These are phyloP conservation scores for Stevia rebaudiana DNA, from an alignment of 140 eudicot genomes.

Conservation along the genomic window DNA sequence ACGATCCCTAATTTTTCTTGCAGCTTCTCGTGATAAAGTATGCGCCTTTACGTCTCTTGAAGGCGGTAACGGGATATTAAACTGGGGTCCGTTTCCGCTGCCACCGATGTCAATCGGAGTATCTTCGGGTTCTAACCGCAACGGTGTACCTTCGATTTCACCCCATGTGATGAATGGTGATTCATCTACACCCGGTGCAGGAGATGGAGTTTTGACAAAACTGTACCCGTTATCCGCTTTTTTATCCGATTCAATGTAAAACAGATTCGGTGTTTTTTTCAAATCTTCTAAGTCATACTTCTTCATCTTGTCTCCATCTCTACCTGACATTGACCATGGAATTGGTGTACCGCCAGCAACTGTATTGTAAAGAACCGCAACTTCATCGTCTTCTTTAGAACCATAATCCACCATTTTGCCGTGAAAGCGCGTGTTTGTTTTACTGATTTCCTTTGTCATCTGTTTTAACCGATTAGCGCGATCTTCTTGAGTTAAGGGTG, in stretches of 20 bases:
- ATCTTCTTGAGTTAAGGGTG: slow-evolving; percentile 66
- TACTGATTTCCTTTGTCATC: slow-evolving; percentile 64
- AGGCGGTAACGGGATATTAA: slow-evolving; percentile 79
- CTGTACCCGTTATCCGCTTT: slow-evolving; percentile 81
- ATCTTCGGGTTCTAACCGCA: slow-evolving; percentile 83
- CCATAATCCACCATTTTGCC: slow-evolving; percentile 52
- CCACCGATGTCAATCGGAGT: slow-evolving; percentile 96
- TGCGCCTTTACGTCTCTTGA: slow-evolving; percentile 85
- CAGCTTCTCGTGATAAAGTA: slow-evolving; percentile 88
- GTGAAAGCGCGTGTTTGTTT: slow-evolving; percentile 69
- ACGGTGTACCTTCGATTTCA: slow-evolving; percentile 87
- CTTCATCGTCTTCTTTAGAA: slow-evolving; percentile 50
- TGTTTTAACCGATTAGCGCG: slow-evolving; percentile 53
- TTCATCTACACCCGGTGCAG: slow-evolving; percentile 90
- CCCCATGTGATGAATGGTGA: slow-evolving; percentile 97
- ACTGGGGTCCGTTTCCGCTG: slow-evolving; percentile 79
- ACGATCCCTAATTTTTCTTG: slow-evolving; percentile 79
- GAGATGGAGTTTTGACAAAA: slow-evolving; percentile 89
- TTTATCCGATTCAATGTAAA: slow-evolving; percentile 68
- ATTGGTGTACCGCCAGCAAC: slow-evolving; percentile 73
- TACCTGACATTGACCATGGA: slow-evolving; percentile 39
- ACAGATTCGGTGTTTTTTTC: slow-evolving; percentile 69
- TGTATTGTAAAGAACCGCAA: slow-evolving; percentile 60
- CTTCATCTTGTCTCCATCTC: slow-evolving; percentile 59
- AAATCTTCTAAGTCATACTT: slow-evolving; percentile 89